A percentile compares a stretch with the other conserved stretches of the same genome.
These are phyloP conservation scores for Harringtonia lauricola DNA, from an alignment of 2,329 filamentous ascomycete species.

Conservation along the genomic window DNA sequence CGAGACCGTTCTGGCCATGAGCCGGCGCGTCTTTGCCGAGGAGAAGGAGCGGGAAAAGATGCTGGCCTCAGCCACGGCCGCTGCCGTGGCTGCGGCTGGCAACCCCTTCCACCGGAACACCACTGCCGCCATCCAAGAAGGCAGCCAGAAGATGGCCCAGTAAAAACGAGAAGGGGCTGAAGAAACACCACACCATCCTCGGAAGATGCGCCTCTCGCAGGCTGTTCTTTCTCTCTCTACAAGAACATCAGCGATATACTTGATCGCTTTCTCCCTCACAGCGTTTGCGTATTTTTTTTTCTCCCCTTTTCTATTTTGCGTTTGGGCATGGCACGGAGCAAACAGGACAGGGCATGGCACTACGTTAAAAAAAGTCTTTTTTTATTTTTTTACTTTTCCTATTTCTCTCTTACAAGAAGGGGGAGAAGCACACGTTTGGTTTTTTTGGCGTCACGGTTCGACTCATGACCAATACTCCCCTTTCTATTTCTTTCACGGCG, in stretches of 20 bases:
- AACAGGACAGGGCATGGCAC: neutral
- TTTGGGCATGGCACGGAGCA: neutral
- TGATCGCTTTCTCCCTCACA: neutral
- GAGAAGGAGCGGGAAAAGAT: slow-evolving; percentile 55
- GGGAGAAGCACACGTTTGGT: neutral
- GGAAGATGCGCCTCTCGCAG: too few species aligned
- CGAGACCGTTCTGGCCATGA: slow-evolving; percentile 89
- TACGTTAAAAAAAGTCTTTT: neutral
- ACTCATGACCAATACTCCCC: too few species aligned
- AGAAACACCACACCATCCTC: too few species aligned
- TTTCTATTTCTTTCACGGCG: too few species aligned
- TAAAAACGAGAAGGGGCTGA: neutral
- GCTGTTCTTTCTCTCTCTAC: neutral
- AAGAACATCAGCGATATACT: neutral
- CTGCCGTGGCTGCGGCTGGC: slow-evolving; percentile 10
- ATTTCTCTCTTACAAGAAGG: too few species aligned
- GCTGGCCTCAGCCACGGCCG: slow-evolving; percentile 10
- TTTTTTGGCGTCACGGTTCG: slow-evolving; percentile 1
- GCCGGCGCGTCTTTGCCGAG: slow-evolving; percentile 80
- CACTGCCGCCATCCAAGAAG: neutral
- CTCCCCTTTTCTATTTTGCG: neutral
- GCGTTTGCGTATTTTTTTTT: neutral
- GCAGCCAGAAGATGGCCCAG: neutral
- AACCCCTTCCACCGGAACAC: slow-evolving; percentile 9
- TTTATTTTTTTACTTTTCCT: too few species aligned